Base-by-base conservation (phyloP, 1,284 basidiomycete genomes). In the Chondrostereum purpureum region DNA sequence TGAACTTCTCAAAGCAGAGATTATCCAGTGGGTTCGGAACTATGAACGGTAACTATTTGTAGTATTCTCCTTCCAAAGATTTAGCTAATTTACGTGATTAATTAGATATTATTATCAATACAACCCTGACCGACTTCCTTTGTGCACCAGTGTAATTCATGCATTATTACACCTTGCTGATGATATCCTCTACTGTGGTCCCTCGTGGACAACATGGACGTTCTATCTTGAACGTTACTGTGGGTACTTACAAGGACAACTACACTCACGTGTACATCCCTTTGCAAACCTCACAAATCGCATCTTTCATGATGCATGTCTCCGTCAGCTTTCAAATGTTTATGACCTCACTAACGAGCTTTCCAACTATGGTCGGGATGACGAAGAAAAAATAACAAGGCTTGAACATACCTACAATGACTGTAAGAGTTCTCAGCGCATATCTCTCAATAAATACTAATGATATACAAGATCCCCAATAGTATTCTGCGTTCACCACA, bases 161-260 rank as follows among this genome's bases (percentile, higher is more conserved):
- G 62, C 57, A 0, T 48, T 68, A 0, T 56, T 72, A 0, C 68
- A 70, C 41, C 45, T 69, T 40, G 52, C 58, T 1, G 53, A 62
- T 24, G 54, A 59, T 39, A 64, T 70, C n/a, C 39, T 46, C 0
- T 42, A 45, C 2, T 55, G 55, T 41, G 67, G 67, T 2, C 67
- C 68, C 3, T 53, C 60, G 0, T 70, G 66, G 67, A 49, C 57
- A 3, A 57, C 55, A 2, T 71, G 69, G 70, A 58, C 64, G 3
- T 71, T 66, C 46, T 58, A 51, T 3, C 63, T 68, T 56, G 68
- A 72, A 45, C 54, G 65, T 0, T 69, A 54, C 39, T 70, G 67
- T 51, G 63, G 64, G 2, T 11, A 10, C 16, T 8, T 11, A 8
- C 8, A 38, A 17, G 10, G 8, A 8, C 10, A 17, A 10, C 36